Percentiles rank a stretch among this genome's conserved stretches.
phyloP scores from a whole-genome alignment of 257 asterid species.

The Solanum chaucha region DNA sequence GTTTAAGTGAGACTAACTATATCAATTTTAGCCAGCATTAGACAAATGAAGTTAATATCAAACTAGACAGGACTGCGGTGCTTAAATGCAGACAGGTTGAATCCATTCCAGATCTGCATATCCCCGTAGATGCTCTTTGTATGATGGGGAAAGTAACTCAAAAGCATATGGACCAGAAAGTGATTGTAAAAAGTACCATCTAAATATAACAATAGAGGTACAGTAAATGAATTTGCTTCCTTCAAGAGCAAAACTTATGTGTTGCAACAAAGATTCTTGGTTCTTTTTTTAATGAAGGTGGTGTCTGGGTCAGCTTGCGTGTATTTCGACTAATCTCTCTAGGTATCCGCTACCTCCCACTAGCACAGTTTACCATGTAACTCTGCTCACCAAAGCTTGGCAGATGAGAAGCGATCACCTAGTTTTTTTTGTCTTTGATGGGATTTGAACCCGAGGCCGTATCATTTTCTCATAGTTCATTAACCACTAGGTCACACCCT shows the following conservation, averaged over 20 bases:
- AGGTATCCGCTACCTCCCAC: background rate
- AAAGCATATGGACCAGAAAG: background rate
- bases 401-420: background rate
- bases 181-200: background rate
- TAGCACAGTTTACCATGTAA: background rate
- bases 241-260: background rate
- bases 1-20: background rate
- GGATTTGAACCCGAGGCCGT: background rate
- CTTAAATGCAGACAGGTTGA: background rate
- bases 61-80: background rate
- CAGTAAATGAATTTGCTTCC: background rate
- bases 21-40: background rate
- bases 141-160: background rate
- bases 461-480: background rate
- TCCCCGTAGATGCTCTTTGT: background rate
- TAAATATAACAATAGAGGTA: background rate
- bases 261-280: background rate
- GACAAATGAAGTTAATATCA: background rate
- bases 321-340: background rate
- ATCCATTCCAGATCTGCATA: background rate
- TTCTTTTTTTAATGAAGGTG: background rate
- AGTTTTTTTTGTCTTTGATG: background rate
- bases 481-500: background rate
- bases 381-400: background rate
- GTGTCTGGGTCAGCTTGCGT: background rate